These are phyloP conservation scores for Ophiostoma angusticollis DNA, from an alignment of 2,329 filamentous ascomycete species.

Conservation along the genomic window DNA sequence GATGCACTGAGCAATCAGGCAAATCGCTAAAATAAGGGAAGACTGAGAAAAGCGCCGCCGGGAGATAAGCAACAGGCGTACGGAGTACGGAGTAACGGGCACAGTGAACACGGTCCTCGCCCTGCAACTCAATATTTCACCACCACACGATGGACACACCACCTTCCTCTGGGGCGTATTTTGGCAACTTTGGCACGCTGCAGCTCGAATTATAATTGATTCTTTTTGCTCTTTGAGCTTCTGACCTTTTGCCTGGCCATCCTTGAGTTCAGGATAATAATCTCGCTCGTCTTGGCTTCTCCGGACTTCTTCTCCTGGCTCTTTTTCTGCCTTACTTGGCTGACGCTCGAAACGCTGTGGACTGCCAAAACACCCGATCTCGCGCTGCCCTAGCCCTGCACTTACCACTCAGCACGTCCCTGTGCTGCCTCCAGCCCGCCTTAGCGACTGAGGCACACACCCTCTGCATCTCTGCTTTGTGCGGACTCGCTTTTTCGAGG, in stretches of 20 bases:
- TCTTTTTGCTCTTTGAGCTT: no score
- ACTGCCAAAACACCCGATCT: not conserved
- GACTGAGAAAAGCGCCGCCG: not conserved
- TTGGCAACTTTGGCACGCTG: no score
- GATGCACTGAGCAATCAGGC: no score
- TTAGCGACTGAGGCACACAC: conserved; percentile 1
- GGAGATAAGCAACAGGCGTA: not conserved
- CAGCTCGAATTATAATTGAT: no score
- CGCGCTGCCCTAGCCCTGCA: not conserved
- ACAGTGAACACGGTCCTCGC: no score
- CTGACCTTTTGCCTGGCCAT: no score
- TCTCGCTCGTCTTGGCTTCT: no score
- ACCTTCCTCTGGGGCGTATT: no score
- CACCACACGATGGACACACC: no score
- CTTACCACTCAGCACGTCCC: not conserved
- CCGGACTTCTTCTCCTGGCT: not conserved
- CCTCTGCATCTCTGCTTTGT: no score
- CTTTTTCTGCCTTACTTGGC: not conserved
- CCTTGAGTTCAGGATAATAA: no score
- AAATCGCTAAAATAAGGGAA: not conserved
- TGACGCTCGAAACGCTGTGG: not conserved
- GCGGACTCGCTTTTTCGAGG: not conserved
- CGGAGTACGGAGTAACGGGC: not conserved
- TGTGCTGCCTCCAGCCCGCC: conserved; percentile 1
- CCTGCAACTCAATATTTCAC: not conserved